Conservation (phyloP, 108 stramenopile genomes). For the Nitzschia sp. region DNA sequence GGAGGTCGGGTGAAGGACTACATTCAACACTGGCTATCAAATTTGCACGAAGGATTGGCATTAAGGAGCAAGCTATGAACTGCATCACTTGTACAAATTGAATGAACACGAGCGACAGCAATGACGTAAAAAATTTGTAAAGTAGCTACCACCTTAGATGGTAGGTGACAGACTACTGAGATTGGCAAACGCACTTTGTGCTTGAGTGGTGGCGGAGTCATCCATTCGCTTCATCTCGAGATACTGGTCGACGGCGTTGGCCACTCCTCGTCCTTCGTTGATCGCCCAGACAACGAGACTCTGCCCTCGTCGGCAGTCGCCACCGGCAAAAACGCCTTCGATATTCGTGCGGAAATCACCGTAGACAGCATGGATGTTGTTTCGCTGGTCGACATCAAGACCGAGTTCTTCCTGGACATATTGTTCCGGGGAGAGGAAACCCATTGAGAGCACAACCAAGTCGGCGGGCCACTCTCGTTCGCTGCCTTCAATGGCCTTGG, state of each 20-base stretch:
- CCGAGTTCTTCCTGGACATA: conserved; percentile 80
- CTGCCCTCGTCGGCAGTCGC: conserved; percentile 98
- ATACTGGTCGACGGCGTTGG: conserved; percentile 84
- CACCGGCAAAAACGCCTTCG: conserved; percentile 97
- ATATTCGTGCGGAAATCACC: conserved; percentile 92
- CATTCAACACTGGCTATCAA: conserved; percentile 41
- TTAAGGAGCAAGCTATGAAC: conserved; percentile 2
- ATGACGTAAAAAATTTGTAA: too few relatives aligned
- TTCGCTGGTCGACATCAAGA: conserved; percentile 88
- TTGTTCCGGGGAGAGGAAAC: conserved; percentile 95
- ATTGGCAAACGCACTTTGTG: conserved; percentile 75
- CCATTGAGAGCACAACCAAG: conserved; percentile 94
- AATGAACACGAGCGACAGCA: too few relatives aligned
- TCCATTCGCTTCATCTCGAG: conserved; percentile 76
- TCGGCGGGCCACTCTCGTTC: conserved; percentile 94
- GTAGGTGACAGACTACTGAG: conserved; percentile 80
- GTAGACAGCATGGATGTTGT: conserved; percentile 96
- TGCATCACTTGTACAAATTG: too few relatives aligned
- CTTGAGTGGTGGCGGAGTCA: conserved; percentile 42
- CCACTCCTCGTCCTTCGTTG: conserved; percentile 96
- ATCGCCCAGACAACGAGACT: conserved; percentile 98
- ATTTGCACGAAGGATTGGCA: neutral
- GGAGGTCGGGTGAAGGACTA: conserved; percentile 47
- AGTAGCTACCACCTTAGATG: conserved; percentile 31
- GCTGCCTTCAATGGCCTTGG: conserved; percentile 84